Evolutionary conservation across 2,329 filamentous ascomycete species (phyloP).

Genomic region (Trichoderma cornu-damae): DNA sequence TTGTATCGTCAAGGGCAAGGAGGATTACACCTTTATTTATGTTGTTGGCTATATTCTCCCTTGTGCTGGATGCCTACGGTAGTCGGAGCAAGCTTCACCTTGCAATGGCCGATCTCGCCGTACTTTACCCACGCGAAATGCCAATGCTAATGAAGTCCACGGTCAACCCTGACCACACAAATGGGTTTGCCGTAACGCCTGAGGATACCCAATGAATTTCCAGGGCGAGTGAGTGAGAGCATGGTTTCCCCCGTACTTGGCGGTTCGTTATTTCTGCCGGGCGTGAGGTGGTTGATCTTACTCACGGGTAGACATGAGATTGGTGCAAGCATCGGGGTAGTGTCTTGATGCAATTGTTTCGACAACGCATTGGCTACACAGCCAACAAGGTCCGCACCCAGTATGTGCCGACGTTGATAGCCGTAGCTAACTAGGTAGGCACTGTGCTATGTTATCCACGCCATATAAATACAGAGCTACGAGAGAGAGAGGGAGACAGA

Average conservation of each 20-base stretch:
- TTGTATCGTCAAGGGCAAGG: constrained; percentile 26
- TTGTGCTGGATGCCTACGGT: constrained; percentile 49
- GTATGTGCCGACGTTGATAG: no score
- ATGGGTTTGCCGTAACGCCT: constrained; percentile 54
- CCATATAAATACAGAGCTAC: no score
- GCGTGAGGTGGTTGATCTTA: constrained; percentile 17
- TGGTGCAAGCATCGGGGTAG: constrained; percentile 23
- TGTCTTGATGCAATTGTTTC: constrained; percentile 26
- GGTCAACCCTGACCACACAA: constrained; percentile 57
- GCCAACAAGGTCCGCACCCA: no score
- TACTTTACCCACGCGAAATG: constrained; percentile 57
- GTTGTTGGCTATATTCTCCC: constrained; percentile 58
- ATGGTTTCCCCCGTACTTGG: constrained; percentile 37
- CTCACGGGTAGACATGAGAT: constrained; percentile 23
- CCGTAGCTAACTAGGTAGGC: no score
- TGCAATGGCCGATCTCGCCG: constrained; percentile 60
- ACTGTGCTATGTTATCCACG: no score
- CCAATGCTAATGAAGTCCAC: constrained; percentile 57
- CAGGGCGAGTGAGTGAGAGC: constrained; percentile 46
- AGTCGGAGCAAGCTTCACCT: constrained; percentile 59
- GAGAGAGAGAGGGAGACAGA: no score
- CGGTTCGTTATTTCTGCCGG: constrained; percentile 11
- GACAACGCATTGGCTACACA: no score
- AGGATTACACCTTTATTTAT: constrained; percentile 37
- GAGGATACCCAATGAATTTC: constrained; percentile 54